Base-by-base conservation (phyloP, 495 filamentous ascomycete genomes). In the Copromyces sp. region DNA sequence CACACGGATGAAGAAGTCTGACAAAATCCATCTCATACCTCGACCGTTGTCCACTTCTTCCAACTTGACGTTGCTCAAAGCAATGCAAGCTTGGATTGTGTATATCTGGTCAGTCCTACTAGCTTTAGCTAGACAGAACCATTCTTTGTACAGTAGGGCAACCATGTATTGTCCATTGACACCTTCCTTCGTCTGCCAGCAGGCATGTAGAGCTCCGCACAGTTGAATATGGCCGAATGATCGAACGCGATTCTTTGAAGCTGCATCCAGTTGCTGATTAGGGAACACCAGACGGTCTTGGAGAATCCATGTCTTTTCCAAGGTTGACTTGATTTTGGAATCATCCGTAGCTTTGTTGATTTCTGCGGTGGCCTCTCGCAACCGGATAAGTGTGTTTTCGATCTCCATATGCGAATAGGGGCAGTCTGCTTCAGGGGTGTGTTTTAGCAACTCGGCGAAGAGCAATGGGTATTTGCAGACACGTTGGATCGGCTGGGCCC, bases 401-500 rank as follows among this genome's bases (percentile, higher is more conserved):
- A 98, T 89, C 61, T 92, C 90, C 79, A 89, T 87, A 82, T 96
- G 90, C 11, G 92, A 90, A 69, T 88, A 87, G 16, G 92, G 93
- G 77, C 93, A 94, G 76, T 98, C 95, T 73, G 88, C 89, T 8
- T 92, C 91, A 16, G 92, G 92, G 0, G 94, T 98, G 74, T 91
- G 84, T 75, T 90, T 93, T 71, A 93, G 84, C 44, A 99, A 84
- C 72, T 97, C 93, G 6, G 89, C 85, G 70, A 98, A 93, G 29
- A 99, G 84, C 41, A 99, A 86, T 11, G 93, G 92, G 81, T 99
- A 99, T 83, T 92, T 94, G 86, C 93, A 96, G 16, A 98, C 87
- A 41, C 95, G 87, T 84, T 99, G 95, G 71, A 97, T 93, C 1
- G 95, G 95, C 95, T 97, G 76, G 39, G 35, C 44, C 24, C 2